These are phyloP conservation scores for Petunia axillaris DNA, from an alignment of 257 asterid species.

Conservation along the genomic window DNA sequence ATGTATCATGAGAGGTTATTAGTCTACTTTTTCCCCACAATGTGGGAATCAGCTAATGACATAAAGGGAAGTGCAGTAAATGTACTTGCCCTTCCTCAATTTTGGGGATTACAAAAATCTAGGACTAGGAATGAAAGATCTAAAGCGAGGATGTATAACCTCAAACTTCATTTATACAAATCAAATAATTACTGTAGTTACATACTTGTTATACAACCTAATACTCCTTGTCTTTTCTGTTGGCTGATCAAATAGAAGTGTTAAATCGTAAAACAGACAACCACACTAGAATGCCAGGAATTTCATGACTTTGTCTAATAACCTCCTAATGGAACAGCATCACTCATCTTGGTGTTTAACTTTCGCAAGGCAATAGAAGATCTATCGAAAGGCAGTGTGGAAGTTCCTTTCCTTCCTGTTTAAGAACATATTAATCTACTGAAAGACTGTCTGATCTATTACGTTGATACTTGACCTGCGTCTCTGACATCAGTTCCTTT, in stretches of 20 bases:
- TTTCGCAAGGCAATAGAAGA: neutral
- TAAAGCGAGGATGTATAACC: neutral
- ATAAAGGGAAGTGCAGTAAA: neutral
- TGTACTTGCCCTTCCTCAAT: neutral
- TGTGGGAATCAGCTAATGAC: slow-evolving; percentile 1
- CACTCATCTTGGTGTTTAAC: neutral
- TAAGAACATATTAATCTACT: slow-evolving; percentile 11
- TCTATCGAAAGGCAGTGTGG: neutral
- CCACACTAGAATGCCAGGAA: neutral
- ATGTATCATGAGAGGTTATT: slow-evolving; percentile 2
- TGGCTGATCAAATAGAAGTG: neutral
- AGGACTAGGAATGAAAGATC: slow-evolving; percentile 3
- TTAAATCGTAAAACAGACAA: neutral
- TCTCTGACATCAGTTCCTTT: neutral
- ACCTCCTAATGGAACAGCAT: slow-evolving; percentile 2
- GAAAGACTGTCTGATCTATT: slow-evolving; percentile 1
- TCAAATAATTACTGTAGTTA: neutral
- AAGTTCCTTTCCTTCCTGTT: slow-evolving; percentile 10
- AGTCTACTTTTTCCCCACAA: slow-evolving; percentile 3
- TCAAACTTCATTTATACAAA: neutral
- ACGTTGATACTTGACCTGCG: neutral
- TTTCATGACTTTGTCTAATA: neutral
- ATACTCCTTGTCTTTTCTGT: slow-evolving; percentile 6
- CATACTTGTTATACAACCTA: neutral
- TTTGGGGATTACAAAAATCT: neutral